phyloP scores from a whole-genome alignment of 2,329 filamentous ascomycete genomes.

The Xylaria sp. region DNA sequence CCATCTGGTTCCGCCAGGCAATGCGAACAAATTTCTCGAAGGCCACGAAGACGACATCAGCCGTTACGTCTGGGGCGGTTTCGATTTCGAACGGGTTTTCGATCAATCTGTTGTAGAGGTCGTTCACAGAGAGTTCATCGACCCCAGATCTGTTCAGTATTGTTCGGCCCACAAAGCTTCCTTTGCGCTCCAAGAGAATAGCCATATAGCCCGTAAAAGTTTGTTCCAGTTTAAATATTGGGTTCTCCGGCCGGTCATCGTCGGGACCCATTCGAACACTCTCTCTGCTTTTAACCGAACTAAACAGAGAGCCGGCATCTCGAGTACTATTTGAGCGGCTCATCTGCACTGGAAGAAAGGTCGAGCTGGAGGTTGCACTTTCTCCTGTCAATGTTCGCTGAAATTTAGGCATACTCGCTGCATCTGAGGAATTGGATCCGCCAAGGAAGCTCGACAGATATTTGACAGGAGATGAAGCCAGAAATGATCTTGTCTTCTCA shows the following conservation, averaged over 20 bases:
- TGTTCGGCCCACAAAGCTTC: slow-evolving; percentile 82
- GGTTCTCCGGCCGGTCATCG: slow-evolving; percentile 69
- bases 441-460: slow-evolving; percentile 84
- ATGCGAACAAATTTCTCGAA: slow-evolving; percentile 93
- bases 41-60: slow-evolving; percentile 87
- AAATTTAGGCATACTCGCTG: slow-evolving; percentile 53
- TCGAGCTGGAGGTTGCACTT: slow-evolving; percentile 49
- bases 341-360: slow-evolving; percentile 56
- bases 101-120: slow-evolving; percentile 87
- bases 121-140: slow-evolving; percentile 85
- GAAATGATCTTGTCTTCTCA: slow-evolving; percentile 73
- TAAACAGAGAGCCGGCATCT: slow-evolving; percentile 61
- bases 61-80: slow-evolving; percentile 75
- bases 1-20: slow-evolving; percentile 90
- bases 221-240: slow-evolving; percentile 80
- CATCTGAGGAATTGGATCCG: slow-evolving; percentile 61
- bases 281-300: slow-evolving; percentile 62
- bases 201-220: slow-evolving; percentile 86
- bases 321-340: slow-evolving; percentile 59
- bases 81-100: slow-evolving; percentile 85
- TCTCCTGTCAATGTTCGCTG: slow-evolving; percentile 54
- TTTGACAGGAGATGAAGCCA: slow-evolving; percentile 89
- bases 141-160: slow-evolving; percentile 75
- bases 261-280: slow-evolving; percentile 57
- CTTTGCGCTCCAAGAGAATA: slow-evolving; percentile 84